phyloP scores from a whole-genome alignment of 805 yeast genomes.

The Yarrowia porcina region DNA sequence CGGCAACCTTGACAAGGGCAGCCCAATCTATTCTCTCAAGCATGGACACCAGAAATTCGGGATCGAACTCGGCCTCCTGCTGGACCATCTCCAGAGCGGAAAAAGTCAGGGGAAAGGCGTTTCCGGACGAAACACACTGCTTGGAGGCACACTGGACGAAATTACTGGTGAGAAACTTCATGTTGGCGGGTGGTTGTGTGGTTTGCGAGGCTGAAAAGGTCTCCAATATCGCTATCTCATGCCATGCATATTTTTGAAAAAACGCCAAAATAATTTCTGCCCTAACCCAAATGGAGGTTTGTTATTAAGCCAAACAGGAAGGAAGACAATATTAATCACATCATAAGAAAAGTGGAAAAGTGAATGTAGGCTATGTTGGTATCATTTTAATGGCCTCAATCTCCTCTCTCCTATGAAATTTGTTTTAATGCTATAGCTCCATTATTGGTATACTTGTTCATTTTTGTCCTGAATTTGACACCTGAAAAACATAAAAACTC shows the following conservation, averaged over 20 bases:
- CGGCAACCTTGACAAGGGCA: slow-evolving; percentile 74
- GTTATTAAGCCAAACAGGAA: neutral
- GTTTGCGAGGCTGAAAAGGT: neutral
- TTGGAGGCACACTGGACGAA: slow-evolving; percentile 92
- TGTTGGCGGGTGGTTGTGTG: slow-evolving; percentile 34
- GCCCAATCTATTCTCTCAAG: slow-evolving; percentile 84
- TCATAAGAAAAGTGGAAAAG: too few species aligned
- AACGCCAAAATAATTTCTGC: slow-evolving; percentile 13
- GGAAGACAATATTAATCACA: neutral
- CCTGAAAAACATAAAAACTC: too few species aligned
- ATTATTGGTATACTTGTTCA: neutral
- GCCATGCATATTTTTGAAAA: slow-evolving; percentile 2
- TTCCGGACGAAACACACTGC: slow-evolving; percentile 67
- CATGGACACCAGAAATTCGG: slow-evolving; percentile 73
- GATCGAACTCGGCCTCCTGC: slow-evolving; percentile 75
- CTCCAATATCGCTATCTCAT: neutral
- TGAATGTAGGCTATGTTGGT: neutral
- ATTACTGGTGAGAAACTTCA: slow-evolving; percentile 95
- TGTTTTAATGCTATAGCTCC: too few species aligned
- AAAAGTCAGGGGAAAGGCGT: slow-evolving; percentile 77
- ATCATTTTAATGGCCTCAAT: neutral
- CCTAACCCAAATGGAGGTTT: slow-evolving; percentile 7
- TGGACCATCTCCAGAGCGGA: slow-evolving; percentile 67
- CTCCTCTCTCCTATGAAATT: too few species aligned
- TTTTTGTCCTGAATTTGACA: too few species aligned